Evolutionary conservation across 2,329 filamentous ascomycete species (phyloP), one percentile per base, ranked within the genome.

Genomic region (Penicillium digitatum): DNA sequence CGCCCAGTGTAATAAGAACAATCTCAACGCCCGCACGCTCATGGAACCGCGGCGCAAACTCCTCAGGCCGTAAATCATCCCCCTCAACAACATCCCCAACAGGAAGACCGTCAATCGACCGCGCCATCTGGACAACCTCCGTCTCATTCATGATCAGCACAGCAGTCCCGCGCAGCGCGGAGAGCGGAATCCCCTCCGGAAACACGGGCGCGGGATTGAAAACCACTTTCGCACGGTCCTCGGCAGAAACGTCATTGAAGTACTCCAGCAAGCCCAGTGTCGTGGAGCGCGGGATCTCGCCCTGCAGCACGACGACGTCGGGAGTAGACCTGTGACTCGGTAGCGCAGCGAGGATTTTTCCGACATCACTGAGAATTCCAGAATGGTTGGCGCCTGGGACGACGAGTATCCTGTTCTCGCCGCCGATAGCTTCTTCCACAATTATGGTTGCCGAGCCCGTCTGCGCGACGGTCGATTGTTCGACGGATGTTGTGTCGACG

Each of bases 141-240:
- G 64, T 62, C 44, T 65, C 60, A 43, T 66, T 61, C 62, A 64
- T 63, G 24, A 64, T 62, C 3, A 63, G 40, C 22, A 64, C 63
- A 3, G 60, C 50, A 1, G 63, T 65, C 5, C 54, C 40, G 7
- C 40, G 39, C 18, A 65, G 16, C 27, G 61, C 49, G 0, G 32
- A 37, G 11, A 62, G 37, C 2, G 88, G 88, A 3, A 95, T 74
- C 11, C 73, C 68, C 49, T 85, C 79, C 2, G 90, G 89, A 5
- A 86, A 87, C 8, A 90, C 90, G 14, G 90, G 89, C 4, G 90
- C 90, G 11, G 90, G 89, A 70, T 95, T 95, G 59, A 95, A 80
- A 16, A 95, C 79, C 1, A 90, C 86, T 31, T 79, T 55, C 2
- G 52, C 48, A 1, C 53, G 48, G 2, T 57, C 44, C 4, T 3